phyloP scores from a whole-genome alignment of 1,284 basidiomycete genomes.

The Uromyces viciae-fabae region DNA sequence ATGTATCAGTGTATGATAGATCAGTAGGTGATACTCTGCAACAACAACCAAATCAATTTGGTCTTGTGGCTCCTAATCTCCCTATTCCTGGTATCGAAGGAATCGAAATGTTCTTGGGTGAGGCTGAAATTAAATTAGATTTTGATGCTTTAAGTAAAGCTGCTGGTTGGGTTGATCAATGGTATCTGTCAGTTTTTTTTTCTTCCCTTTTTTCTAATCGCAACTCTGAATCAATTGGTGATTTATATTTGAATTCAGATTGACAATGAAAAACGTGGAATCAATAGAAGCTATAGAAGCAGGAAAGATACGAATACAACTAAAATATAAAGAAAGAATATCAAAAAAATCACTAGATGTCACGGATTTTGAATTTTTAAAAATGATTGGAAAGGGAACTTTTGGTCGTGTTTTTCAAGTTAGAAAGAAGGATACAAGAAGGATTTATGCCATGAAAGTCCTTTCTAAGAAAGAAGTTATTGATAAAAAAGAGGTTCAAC shows the following conservation, averaged over 20 bases:
- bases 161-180: conserved; percentile 83
- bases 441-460: conserved; percentile 99
- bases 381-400: conserved; percentile 95
- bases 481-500: conserved; percentile 97
- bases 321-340: conserved; percentile 42
- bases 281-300: background rate
- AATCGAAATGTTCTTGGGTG: conserved; percentile 78
- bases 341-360: conserved; percentile 54
- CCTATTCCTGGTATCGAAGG: conserved; percentile 59
- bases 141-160: conserved; percentile 63
- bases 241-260: conserved; percentile 25
- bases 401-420: conserved; percentile 98
- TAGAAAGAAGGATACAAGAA: conserved; percentile 91
- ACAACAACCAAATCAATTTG: background rate
- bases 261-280: conserved; percentile 42
- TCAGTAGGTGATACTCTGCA: conserved; percentile 35
- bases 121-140: conserved; percentile 82
- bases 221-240: no score
- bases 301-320: conserved; percentile 34
- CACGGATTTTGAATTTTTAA: conserved; percentile 92
- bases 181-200: conserved; percentile 65
- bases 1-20: conserved; percentile 43
- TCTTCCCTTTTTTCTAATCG: background rate
- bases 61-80: background rate
- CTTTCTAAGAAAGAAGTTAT: conserved; percentile 98